Conservation (phyloP, 129 eudicot genomes). For the Cynara cardunculus region DNA sequence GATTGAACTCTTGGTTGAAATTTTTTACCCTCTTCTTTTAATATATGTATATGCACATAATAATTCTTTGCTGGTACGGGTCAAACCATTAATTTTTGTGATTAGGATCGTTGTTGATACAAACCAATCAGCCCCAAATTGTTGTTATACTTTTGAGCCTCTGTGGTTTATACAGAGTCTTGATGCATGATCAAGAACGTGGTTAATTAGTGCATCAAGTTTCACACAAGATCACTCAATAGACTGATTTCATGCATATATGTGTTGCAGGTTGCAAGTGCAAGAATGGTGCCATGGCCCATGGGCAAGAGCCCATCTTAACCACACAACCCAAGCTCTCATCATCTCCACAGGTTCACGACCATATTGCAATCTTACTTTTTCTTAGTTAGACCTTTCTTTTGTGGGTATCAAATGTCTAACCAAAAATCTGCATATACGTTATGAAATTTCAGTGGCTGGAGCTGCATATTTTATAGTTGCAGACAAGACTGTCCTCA, state of each 20-base stretch:
- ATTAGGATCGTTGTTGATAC: too few species aligned
- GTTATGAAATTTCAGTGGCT: conserved; percentile 46
- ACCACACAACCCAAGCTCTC: conserved; percentile 90
- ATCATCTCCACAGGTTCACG: conserved; percentile 71
- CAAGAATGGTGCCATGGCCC: conserved; percentile 85
- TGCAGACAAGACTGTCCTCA: conserved; percentile 81
- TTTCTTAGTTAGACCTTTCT: too few species aligned
- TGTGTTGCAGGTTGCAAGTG: conserved; percentile 61
- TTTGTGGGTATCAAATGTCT: too few species aligned
- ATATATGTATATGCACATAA: background rate
- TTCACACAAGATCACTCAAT: background rate
- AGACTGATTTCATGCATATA: background rate
- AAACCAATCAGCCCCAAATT: too few species aligned
- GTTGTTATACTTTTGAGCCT: too few species aligned
- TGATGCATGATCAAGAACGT: too few species aligned
- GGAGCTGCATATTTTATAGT: conserved; percentile 94
- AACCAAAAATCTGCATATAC: too few species aligned
- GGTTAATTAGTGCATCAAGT: too few species aligned
- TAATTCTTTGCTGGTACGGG: background rate
- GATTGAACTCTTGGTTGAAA: too few species aligned
- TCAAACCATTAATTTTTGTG: background rate
- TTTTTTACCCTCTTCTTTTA: background rate
- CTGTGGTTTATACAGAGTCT: too few species aligned
- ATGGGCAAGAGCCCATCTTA: conserved; percentile 86
- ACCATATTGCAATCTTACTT: background rate